A percentile compares a stretch with the other conserved stretches of the same genome.
These are phyloP conservation scores for Globisporangium solare DNA, from an alignment of 352 stramenopile genomes.

Conservation along the genomic window DNA sequence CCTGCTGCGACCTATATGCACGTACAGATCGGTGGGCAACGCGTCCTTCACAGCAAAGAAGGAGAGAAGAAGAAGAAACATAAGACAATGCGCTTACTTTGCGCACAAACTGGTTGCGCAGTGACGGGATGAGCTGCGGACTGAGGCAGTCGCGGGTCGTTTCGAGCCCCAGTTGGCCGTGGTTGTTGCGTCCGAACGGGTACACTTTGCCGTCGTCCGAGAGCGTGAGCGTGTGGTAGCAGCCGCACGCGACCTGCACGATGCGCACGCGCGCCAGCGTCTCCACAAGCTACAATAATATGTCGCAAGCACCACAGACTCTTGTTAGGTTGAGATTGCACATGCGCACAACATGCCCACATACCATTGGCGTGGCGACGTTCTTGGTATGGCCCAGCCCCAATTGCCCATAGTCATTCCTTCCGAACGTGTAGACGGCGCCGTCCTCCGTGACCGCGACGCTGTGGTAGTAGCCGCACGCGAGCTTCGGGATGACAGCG, in stretches of 20 bases:
- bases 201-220: constrained; percentile 86
- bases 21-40: too few species aligned
- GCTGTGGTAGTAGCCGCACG: constrained; percentile 92
- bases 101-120: constrained; percentile 46
- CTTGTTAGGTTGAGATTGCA: too few species aligned
- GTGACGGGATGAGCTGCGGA: constrained; percentile 64
- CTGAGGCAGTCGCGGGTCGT: constrained; percentile 65
- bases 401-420: constrained; percentile 93
- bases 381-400: constrained; percentile 85
- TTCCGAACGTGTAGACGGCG: constrained; percentile 82
- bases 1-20: constrained; percentile 74
- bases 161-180: constrained; percentile 88
- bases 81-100: constrained; percentile 68
- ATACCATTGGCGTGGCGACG: constrained; percentile 46
- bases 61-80: too few species aligned
- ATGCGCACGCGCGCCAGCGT: constrained; percentile 50
- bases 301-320: not conserved
- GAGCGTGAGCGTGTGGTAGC: constrained; percentile 82
- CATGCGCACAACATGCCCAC: not conserved
- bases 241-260: constrained; percentile 74
- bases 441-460: constrained; percentile 64
- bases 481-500: constrained; percentile 66
- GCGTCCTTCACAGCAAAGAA: too few species aligned
- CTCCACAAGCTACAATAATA: constrained; percentile 37
- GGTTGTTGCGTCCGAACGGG: constrained; percentile 93